phyloP scores from a whole-genome alignment of 1,284 basidiomycete genomes.

The Austroboletus niveus region DNA sequence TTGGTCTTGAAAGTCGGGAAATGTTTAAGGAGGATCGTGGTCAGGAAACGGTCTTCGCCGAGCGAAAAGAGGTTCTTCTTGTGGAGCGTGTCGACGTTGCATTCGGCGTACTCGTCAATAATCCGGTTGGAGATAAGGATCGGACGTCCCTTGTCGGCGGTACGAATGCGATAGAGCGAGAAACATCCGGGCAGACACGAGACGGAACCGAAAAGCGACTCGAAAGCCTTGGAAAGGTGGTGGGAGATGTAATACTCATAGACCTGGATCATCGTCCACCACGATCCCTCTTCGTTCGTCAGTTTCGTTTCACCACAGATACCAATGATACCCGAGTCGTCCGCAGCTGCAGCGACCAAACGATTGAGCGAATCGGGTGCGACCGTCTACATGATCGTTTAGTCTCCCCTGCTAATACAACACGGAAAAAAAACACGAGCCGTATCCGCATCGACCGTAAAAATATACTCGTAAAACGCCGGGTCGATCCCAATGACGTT shows the following conservation, averaged over 20 bases:
- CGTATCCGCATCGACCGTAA: constrained; percentile 89
- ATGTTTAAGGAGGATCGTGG: constrained; percentile 94
- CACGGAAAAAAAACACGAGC: constrained; percentile 32
- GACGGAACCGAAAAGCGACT: constrained; percentile 79
- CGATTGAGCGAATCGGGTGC: constrained; percentile 88
- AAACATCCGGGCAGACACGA: constrained; percentile 34
- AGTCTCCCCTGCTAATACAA: background rate
- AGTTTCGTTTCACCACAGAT: constrained; percentile 97
- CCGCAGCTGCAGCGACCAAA: constrained; percentile 80
- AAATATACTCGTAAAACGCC: constrained; percentile 82
- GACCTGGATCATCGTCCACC: constrained; percentile 98
- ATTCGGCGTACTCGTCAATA: constrained; percentile 95
- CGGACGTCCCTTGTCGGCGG: constrained; percentile 92
- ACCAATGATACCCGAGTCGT: constrained; percentile 91
- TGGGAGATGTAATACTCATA: constrained; percentile 91
- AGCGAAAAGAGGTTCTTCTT: constrained; percentile 98
- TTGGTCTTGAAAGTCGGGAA: constrained; percentile 98
- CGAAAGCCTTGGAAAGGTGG: constrained; percentile 82
- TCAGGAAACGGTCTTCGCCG: constrained; percentile 48
- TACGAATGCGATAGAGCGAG: constrained; percentile 32
- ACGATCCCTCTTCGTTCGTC: constrained; percentile 88
- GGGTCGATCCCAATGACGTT: constrained; percentile 87
- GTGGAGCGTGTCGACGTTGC: constrained; percentile 88
- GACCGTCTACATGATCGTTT: constrained; percentile 57
- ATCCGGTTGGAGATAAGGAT: constrained; percentile 96